Percentiles rank a stretch among this genome's conserved stretches.
Conservation (phyloP, 768 basidiomycete species). For the Cyathus striatus region DNA sequence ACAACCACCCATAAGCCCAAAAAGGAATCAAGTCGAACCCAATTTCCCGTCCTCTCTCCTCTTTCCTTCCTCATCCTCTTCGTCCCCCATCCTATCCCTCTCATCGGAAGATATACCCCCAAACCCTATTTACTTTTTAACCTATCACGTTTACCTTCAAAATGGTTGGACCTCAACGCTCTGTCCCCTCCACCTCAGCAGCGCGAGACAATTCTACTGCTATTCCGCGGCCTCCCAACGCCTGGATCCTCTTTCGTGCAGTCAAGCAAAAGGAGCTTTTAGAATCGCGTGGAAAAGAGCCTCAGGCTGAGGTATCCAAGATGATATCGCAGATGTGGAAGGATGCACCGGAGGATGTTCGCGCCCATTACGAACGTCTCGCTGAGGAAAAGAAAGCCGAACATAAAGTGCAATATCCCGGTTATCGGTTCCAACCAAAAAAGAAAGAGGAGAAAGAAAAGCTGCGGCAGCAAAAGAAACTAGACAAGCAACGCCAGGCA, state of each 20-base stretch:
- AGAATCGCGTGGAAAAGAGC: constrained; percentile 23
- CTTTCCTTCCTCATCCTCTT: constrained; percentile 6
- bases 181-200: no score
- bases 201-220: no score
- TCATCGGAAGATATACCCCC: no score
- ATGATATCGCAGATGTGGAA: constrained; percentile 63
- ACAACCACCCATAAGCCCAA: constrained; percentile 15
- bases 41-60: constrained; percentile 3
- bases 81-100: not conserved
- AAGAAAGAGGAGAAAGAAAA: constrained; percentile 50
- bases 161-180: no score
- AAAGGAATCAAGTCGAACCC: constrained; percentile 8
- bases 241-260: constrained; percentile 80
- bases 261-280: constrained; percentile 44
- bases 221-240: constrained; percentile 76
- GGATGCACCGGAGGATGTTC: constrained; percentile 41
- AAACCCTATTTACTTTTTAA: no score
- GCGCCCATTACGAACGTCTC: constrained; percentile 43
- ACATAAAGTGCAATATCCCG: constrained; percentile 47
- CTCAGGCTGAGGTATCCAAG: constrained; percentile 64
- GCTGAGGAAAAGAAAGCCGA: constrained; percentile 50
- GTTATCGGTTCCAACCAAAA: constrained; percentile 53
- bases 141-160: no score
- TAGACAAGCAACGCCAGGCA: no score
- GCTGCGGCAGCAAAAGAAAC: no score